A percentile compares a stretch with the other conserved stretches of the same genome.
Conservation (phyloP, 108 stramenopile species). For the Chaetoceros muelleri region DNA sequence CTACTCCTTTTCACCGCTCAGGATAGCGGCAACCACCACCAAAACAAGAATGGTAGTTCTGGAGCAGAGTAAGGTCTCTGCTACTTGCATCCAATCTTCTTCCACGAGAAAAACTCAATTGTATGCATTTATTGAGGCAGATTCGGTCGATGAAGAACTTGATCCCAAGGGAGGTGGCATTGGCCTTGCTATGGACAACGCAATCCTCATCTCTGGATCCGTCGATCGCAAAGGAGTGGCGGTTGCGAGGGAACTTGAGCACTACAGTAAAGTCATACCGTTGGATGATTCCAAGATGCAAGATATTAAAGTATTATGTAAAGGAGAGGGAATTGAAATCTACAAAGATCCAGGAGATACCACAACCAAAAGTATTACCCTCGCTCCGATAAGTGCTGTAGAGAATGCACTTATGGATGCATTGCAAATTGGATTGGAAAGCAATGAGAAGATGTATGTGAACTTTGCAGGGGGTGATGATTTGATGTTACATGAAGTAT, state of each 20-base stretch:
- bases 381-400: conserved; percentile 46
- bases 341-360: conserved; percentile 59
- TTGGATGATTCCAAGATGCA: conserved; percentile 24
- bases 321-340: conserved; percentile 47
- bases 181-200: conserved; percentile 40
- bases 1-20: too few species aligned
- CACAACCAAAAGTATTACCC: conserved; percentile 26
- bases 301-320: conserved; percentile 34
- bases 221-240: conserved; percentile 22
- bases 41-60: too few species aligned
- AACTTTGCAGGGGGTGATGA: conserved; percentile 69
- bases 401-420: conserved; percentile 38
- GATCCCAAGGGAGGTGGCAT: conserved; percentile 54
- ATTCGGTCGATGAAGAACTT: conserved; percentile 23
- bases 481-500: conserved; percentile 53
- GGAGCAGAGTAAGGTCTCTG: too few species aligned
- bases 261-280: conserved; percentile 30
- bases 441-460: conserved; percentile 12
- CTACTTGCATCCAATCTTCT: too few species aligned
- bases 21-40: too few species aligned
- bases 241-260: conserved; percentile 24
- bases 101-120: too few species aligned
- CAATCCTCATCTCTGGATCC: conserved; percentile 45
- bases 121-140: conserved; percentile 24
- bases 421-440: too few species aligned